These are phyloP conservation scores for Cucumis sativus DNA, from an alignment of 306 rosid genomes.

Conservation along the genomic window Cucumber_9930_V3 NC_026657.2:39045001-39045500, in stretches of 20 bases:
- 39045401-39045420: no score
- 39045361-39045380: neutral
- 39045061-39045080: constrained; percentile 88
- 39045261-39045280: neutral
- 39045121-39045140: neutral
- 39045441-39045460: neutral
- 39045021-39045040: constrained; percentile 93
- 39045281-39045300: neutral
- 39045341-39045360: neutral
- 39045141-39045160: neutral
- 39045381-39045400: neutral
- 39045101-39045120: neutral
- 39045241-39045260: neutral
- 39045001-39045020: constrained; percentile 95
- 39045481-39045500: neutral
- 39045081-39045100: constrained; percentile 50
- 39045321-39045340: neutral
- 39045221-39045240: neutral
- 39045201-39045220: neutral
- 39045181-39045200: no score
- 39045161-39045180: neutral
- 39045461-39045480: neutral
- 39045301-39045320: neutral
- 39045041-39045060: constrained; percentile 87
- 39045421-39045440: neutral